Base-by-base conservation (phyloP, 2,329 filamentous ascomycete species). In the Aureobasidium zeae region DNA sequence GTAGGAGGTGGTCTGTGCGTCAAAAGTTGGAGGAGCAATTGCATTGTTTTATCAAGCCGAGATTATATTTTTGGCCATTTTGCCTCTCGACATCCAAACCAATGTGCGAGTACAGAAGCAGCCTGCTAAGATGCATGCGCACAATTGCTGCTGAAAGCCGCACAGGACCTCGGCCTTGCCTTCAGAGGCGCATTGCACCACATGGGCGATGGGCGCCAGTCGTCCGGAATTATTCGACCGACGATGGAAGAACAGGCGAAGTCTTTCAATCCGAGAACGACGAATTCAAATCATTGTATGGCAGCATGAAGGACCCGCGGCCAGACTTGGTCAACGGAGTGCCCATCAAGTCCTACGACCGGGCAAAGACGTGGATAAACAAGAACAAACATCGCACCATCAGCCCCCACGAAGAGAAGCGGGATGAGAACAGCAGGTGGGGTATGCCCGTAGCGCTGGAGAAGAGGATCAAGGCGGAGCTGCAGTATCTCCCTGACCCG, bases 401-500 rank as follows among this genome's bases (percentile, higher is more conserved):
- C 31, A 44, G 35, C 19, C 26, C 5, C 13, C 34, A 12, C 22
- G 7, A 11, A n/a, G 20, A 46, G 32, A 30, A 28, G 33, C 36
- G 39, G 43, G 28, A 44, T 45, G 46, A 51, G 43, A 16, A 22
- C 26, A 32, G 42, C 37, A 28, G 34, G 44, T 37, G 15, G 36
- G 29, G 22, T 29, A 44, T 33, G 33, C 29, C 13, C 20, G 19
- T 30, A 17, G 44, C 19, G 4, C 53, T 55, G 30, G 33, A 53
- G 47, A 49, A 58, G 48, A 48, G 55, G 43, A 48, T 74, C 34
- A 66, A 67, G 26, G 73, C 70, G 54, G 77, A 86, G 52, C 57
- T 87, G 42, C 59, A 71, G 34, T 77, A 74, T 61, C 60, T 86
- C 46, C 63, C 70, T 13, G 87, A 95, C 58, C 83, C 84, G 1